Conservation (phyloP, 2,329 filamentous ascomycete genomes). For the Sporothrix brunneoviolacea region DNA sequence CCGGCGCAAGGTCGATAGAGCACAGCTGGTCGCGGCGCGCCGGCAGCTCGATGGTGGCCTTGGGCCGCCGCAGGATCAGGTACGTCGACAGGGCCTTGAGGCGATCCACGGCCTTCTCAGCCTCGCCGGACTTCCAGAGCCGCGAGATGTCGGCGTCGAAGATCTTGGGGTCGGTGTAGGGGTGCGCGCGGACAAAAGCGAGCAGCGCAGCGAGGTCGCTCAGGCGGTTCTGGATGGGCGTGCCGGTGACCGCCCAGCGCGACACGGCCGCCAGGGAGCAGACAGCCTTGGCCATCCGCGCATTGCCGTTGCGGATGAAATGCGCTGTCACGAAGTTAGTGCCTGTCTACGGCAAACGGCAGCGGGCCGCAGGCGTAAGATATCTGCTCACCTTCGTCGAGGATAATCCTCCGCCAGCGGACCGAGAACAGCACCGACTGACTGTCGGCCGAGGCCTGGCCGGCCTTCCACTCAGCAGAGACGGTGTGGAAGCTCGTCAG, state of each 20-base stretch:
- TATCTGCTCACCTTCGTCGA: slow-evolving; percentile 34
- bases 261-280: slow-evolving; percentile 30
- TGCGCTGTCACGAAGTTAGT: slow-evolving; percentile 34
- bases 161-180: slow-evolving; percentile 31
- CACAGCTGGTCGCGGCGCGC: slow-evolving; percentile 27
- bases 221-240: slow-evolving; percentile 41
- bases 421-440: slow-evolving; percentile 26
- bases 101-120: slow-evolving; percentile 31
- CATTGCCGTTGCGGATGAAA: slow-evolving; percentile 31
- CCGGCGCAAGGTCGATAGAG: slow-evolving; percentile 29
- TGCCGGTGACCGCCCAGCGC: slow-evolving; percentile 35
- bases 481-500: slow-evolving; percentile 38
- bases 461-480: slow-evolving; percentile 27
- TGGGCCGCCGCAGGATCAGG: slow-evolving; percentile 35
- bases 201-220: slow-evolving; percentile 36
- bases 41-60: slow-evolving; percentile 33
- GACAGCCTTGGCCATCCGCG: slow-evolving; percentile 30
- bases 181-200: slow-evolving; percentile 36
- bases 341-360: no score
- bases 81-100: slow-evolving; percentile 33
- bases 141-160: slow-evolving; percentile 34
- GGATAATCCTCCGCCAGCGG: slow-evolving; percentile 33
- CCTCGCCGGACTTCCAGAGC: slow-evolving; percentile 33
- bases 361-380: no score
- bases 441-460: neutral